Base-by-base conservation (phyloP, 768 basidiomycete species). In the Tephrocybe sp. region DNA sequence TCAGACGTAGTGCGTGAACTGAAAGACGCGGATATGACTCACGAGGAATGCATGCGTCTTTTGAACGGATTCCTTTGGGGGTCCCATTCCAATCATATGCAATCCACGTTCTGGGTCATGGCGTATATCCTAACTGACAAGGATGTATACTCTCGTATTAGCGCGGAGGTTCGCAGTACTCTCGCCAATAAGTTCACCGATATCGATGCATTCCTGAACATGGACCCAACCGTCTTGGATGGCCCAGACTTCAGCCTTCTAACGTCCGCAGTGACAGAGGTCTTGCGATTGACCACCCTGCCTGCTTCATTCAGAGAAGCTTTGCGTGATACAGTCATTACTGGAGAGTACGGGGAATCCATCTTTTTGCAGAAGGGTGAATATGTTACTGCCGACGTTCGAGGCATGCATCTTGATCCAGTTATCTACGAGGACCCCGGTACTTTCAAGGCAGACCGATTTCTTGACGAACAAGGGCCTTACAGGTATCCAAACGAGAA, bases 331-430 rank as follows among this genome's bases (percentile, higher is more conserved):
- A 45, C 44, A 2, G 30, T 45, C 12, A 35, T 45, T n/a, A 18
- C 44, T 12, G 44, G 44, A 21, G 44, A 45, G 18, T 8, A 35
- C 15, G 44, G 44, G 4, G 47, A 48, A 40, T 40, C 37, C 27
- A 48, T 48, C 15, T 40, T 19, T 28, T 13, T 48, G 3, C 18
- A 40, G 36, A 48, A 48, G 28, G 47, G 47, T 22, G 47, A 48
- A 24, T 30, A 28, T 15, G 47, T 40, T 19, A 48, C 47, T 4
- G 47, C 37, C 16, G 47, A 48, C 18, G 38, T 48, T 30, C 47
- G 47, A 13, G 47, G 47, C 30, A 48, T 48, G 47, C 47, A 48
- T 28, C 38, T 48, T 13, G 47, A 48, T 48, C 47, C 47, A 16
- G 25, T 38, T n/a, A 32, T 48, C 35, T 48, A 48, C 25, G 47